These are phyloP conservation scores for Leccinellum rugosiceps DNA, from an alignment of 768 basidiomycete species.

Conservation along the genomic window DNA sequence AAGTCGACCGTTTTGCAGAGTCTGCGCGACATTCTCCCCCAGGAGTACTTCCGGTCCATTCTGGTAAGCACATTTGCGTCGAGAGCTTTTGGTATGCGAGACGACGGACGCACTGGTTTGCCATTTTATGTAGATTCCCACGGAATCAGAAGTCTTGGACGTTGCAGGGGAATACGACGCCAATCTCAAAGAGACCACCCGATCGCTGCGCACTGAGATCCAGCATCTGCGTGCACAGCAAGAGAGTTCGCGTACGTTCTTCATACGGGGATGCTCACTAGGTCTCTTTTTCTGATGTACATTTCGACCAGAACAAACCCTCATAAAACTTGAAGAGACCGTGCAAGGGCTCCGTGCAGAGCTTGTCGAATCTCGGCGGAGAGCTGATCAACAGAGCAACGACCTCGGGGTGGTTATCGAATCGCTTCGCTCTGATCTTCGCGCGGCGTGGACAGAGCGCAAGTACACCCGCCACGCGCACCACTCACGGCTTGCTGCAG, in stretches of 20 bases:
- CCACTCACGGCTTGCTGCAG: not conserved
- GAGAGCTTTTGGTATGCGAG: too few species aligned
- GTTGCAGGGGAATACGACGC: not conserved
- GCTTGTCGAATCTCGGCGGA: not conserved
- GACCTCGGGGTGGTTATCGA: not conserved
- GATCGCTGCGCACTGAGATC: conserved; percentile 1
- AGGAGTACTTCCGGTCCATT: not conserved
- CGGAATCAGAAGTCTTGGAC: not conserved
- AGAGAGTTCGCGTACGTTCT: conserved; percentile 6
- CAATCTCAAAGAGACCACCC: not conserved
- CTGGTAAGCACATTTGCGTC: not conserved
- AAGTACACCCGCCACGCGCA: not conserved
- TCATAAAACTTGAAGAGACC: not conserved
- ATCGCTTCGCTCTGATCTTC: conserved; percentile 2
- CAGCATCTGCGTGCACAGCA: conserved; percentile 1
- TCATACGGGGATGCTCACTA: not conserved
- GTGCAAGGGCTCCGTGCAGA: conserved; percentile 1
- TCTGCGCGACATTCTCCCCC: conserved; percentile 5
- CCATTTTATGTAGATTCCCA: not conserved
- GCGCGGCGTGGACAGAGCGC: not conserved
- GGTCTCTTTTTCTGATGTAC: not conserved
- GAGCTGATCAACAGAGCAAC: not conserved
- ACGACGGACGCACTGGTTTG: not conserved
- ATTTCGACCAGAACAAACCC: conserved; percentile 1
- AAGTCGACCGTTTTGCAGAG: not conserved